These are phyloP conservation scores for Babesia ovis DNA, from an alignment of 169 alveolate genomes.

Conservation along the genomic window DNA sequence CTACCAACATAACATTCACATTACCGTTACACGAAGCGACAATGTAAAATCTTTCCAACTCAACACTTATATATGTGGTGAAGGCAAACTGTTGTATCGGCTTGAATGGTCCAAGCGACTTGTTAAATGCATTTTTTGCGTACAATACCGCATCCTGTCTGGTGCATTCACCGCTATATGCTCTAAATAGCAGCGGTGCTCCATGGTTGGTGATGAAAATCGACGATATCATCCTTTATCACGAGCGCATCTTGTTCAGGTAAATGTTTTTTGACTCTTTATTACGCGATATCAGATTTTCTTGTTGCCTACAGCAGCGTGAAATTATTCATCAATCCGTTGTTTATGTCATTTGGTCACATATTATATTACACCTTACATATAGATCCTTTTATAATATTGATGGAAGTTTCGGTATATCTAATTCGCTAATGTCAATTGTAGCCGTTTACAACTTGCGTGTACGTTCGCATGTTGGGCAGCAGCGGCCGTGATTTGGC, in stretches of 20 bases:
- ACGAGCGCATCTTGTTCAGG: no score
- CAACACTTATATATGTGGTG: constrained; percentile 24
- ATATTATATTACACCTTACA: no score
- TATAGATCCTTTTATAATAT: no score
- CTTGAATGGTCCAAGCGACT: background rate
- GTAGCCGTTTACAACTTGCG: no score
- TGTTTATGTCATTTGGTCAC: no score
- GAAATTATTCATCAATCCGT: no score
- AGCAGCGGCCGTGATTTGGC: background rate
- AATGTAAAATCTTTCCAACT: constrained; percentile 17
- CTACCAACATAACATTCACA: constrained; percentile 27
- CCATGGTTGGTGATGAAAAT: constrained; percentile 49
- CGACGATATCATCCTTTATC: constrained; percentile 59
- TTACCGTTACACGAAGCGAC: constrained; percentile 51
- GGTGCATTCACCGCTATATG: constrained; percentile 50
- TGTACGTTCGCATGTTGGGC: constrained; percentile 2
- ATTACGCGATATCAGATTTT: no score
- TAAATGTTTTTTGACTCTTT: no score
- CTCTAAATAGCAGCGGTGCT: constrained; percentile 31
- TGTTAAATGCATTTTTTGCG: constrained; percentile 21
- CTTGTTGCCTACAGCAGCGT: no score
- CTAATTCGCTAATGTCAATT: no score
- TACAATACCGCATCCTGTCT: constrained; percentile 52
- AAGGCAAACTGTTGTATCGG: constrained; percentile 43
- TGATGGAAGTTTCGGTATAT: no score